A percentile compares a stretch with the other conserved stretches of the same genome.
Evolutionary conservation across 1,284 basidiomycete species (phyloP).

Genomic region (Fistulina hepatica): DNA sequence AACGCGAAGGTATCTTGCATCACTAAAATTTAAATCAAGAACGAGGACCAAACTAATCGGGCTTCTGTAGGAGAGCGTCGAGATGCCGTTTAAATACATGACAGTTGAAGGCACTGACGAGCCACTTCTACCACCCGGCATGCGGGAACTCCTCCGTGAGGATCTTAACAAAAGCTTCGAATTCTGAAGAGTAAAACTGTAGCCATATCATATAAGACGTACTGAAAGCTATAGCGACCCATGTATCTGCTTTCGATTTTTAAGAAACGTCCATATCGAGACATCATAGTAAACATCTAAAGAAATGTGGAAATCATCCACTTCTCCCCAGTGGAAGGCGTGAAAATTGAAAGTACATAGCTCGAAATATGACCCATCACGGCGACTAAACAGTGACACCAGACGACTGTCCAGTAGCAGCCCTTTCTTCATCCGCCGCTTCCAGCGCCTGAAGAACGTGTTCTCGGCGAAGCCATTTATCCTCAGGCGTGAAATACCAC

Average conservation of each 20-base stretch:
- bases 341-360: no score
- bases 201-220: no score
- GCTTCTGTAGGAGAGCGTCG: constrained; percentile 61
- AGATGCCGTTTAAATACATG: constrained; percentile 89
- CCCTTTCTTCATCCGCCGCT: background rate
- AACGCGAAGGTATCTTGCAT: constrained; percentile 32
- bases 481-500: constrained; percentile 55
- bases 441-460: constrained; percentile 6
- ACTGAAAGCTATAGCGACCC: no score
- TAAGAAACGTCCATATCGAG: no score
- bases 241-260: no score
- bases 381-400: no score
- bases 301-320: no score
- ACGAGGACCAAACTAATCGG: constrained; percentile 12
- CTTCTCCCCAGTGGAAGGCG: no score
- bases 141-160: constrained; percentile 74
- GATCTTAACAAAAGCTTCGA: constrained; percentile 86
- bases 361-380: no score
- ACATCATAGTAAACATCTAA: no score
- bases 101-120: constrained; percentile 35
- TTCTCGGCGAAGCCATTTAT: constrained; percentile 15
- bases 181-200: constrained; percentile 34
- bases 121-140: constrained; percentile 80
- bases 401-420: no score
- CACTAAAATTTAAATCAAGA: background rate